Percentiles rank a stretch among this genome's conserved stretches.
phyloP scores from a whole-genome alignment of 2,329 filamentous ascomycete genomes.

The Aspergillus hortae region DNA sequence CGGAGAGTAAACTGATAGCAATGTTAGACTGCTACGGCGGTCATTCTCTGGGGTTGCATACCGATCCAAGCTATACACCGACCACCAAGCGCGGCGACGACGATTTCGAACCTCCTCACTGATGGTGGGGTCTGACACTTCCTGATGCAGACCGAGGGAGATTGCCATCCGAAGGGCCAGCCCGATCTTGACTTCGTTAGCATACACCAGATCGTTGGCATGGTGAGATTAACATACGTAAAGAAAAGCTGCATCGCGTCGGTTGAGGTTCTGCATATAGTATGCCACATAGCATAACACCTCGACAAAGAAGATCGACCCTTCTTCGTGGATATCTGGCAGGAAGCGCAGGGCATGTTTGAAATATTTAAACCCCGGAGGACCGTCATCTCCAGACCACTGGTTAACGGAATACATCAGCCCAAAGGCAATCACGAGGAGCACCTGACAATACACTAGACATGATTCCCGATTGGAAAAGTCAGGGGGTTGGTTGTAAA shows the following conservation, averaged over 20 bases:
- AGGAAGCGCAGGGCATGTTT: conserved; percentile 50
- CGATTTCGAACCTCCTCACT: conserved; percentile 46
- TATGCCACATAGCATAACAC: conserved; percentile 54
- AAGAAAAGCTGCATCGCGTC: conserved; percentile 53
- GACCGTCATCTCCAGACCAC: conserved; percentile 51
- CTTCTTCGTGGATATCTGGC: conserved; percentile 55
- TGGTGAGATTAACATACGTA: conserved; percentile 33
- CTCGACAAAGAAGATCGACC: conserved; percentile 54
- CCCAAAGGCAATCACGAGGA: conserved; percentile 54
- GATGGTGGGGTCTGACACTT: conserved; percentile 40
- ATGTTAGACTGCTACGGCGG: neutral
- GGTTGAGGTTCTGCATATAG: conserved; percentile 57
- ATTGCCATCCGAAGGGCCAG: conserved; percentile 57
- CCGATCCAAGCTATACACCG: conserved; percentile 54
- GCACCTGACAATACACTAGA: conserved; percentile 50
- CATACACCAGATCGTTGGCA: too few species aligned
- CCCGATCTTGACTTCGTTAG: conserved; percentile 36
- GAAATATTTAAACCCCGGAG: conserved; percentile 56
- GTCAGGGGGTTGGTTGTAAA: conserved; percentile 44
- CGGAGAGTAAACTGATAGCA: conserved; percentile 42
- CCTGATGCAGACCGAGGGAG: conserved; percentile 55
- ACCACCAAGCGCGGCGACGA: conserved; percentile 55
- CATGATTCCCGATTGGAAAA: conserved; percentile 46
- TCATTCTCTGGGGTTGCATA: conserved; percentile 7
- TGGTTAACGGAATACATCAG: conserved; percentile 58